These are phyloP conservation scores for Tulasnella sp. DNA, from an alignment of 768 basidiomycete species.

Conservation along the genomic window DNA sequence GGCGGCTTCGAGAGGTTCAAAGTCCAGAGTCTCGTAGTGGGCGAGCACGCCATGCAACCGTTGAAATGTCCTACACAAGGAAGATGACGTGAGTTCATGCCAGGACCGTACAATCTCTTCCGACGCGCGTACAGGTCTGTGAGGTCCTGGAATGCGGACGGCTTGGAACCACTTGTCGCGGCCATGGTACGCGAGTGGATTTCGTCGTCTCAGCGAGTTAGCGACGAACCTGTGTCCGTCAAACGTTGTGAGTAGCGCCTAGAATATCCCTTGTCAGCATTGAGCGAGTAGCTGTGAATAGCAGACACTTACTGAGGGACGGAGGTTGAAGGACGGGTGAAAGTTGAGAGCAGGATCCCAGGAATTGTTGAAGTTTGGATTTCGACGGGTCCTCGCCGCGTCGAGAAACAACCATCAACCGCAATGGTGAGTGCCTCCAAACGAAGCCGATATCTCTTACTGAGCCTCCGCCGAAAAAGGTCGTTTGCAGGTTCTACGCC, in stretches of 20 bases:
- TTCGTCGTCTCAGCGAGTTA: constrained; percentile 11
- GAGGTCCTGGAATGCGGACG: constrained; percentile 11
- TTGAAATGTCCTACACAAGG: constrained; percentile 33
- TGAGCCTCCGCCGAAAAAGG: not conserved
- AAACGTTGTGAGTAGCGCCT: constrained; percentile 6
- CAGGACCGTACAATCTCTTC: not conserved
- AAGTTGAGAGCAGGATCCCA: constrained; percentile 5
- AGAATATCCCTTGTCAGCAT: not conserved
- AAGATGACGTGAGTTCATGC: not conserved
- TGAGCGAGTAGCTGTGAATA: not conserved
- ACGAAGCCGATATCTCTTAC: not conserved
- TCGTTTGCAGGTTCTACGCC: not conserved
- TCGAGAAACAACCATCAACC: not conserved
- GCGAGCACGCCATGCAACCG: constrained; percentile 22
- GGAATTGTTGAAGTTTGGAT: constrained; percentile 21
- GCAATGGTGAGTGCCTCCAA: not conserved
- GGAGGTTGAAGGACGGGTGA: not conserved
- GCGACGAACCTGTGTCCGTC: not conserved
- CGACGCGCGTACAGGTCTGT: constrained; percentile 25
- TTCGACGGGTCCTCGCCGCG: not conserved
- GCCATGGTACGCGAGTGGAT: constrained; percentile 20
- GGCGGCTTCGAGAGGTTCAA: constrained; percentile 22
- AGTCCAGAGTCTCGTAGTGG: constrained; percentile 28
- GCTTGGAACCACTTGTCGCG: not conserved
- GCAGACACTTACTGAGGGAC: not conserved